Conservation (phyloP, 208 protist genomes). For the Trypanosoma rangeli region DNA sequence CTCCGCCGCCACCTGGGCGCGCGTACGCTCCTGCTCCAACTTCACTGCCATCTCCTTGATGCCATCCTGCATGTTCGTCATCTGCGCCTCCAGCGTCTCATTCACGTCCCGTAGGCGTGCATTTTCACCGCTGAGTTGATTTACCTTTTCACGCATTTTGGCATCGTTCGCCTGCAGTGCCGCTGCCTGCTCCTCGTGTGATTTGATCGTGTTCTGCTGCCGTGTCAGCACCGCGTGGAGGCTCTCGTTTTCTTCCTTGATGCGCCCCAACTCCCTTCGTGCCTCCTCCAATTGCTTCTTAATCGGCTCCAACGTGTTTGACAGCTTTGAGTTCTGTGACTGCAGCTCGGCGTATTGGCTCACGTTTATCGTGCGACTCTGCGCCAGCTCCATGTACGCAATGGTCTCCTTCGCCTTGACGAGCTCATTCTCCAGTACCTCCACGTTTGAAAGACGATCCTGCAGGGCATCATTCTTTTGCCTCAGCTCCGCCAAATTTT, state of each 20-base stretch:
- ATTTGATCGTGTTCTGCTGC: conserved; percentile 66
- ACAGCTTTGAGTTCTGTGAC: conserved; percentile 67
- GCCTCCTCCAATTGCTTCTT: conserved; percentile 69
- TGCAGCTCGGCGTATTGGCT: conserved; percentile 81
- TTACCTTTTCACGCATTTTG: conserved; percentile 58
- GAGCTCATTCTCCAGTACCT: conserved; percentile 69
- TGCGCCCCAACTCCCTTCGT: conserved; percentile 58
- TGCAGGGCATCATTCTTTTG: conserved; percentile 60
- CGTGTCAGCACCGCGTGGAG: conserved; percentile 54
- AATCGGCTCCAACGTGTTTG: conserved; percentile 68
- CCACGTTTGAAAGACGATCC: conserved; percentile 49
- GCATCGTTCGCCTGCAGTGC: conserved; percentile 54
- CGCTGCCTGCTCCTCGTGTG: conserved; percentile 56
- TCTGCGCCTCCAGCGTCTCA: conserved; percentile 69
- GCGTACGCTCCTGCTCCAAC: conserved; percentile 61
- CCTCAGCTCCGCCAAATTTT: conserved; percentile 42
- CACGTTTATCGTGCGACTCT: conserved; percentile 77
- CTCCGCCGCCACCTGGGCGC: conserved; percentile 42
- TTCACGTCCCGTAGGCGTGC: conserved; percentile 64
- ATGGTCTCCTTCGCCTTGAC: conserved; percentile 90
- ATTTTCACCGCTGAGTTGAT: conserved; percentile 51
- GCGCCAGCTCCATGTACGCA: conserved; percentile 83
- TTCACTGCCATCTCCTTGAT: conserved; percentile 84
- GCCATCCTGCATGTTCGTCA: conserved; percentile 84
- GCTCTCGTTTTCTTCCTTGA: conserved; percentile 56